A percentile compares a stretch with the other conserved stretches of the same genome.
phyloP scores from a whole-genome alignment of 2,329 filamentous ascomycete genomes.

The Paramyrothecium roridum region DNA sequence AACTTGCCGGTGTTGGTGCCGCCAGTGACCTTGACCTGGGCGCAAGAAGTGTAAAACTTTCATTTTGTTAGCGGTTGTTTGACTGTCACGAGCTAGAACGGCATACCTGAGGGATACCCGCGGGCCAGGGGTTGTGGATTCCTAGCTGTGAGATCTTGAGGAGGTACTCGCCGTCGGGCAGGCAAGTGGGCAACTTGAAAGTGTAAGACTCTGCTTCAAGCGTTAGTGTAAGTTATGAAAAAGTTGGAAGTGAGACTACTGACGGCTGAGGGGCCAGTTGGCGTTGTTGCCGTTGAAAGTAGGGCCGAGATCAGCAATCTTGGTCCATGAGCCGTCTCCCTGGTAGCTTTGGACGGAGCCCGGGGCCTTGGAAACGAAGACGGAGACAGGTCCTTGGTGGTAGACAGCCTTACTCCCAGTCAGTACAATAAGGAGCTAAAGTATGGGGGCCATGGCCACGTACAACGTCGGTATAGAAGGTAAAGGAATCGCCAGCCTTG shows the following conservation, averaged over 20 bases:
- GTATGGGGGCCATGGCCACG: conserved; percentile 5
- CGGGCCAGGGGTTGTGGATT: conserved; percentile 52
- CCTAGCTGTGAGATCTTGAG: conserved; percentile 57
- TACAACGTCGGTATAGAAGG: conserved; percentile 28
- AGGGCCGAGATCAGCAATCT: conserved; percentile 34
- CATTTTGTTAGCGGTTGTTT: not conserved
- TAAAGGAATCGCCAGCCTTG: conserved; percentile 29
- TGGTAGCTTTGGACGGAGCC: conserved; percentile 29
- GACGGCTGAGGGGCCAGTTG: conserved; percentile 25
- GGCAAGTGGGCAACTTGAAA: conserved; percentile 43
- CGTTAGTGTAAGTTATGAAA: conserved; percentile 3
- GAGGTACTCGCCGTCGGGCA: conserved; percentile 56
- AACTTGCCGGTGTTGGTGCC: conserved; percentile 10
- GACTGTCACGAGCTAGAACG: conserved; percentile 10
- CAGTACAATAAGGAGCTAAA: not conserved
- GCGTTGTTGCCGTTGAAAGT: conserved; percentile 25
- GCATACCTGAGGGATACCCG: conserved; percentile 33
- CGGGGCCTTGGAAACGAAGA: conserved; percentile 36
- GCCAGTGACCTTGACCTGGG: conserved; percentile 21
- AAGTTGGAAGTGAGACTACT: conserved; percentile 4
- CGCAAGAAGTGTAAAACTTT: conserved; percentile 37
- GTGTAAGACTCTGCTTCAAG: conserved; percentile 21
- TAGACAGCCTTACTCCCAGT: conserved; percentile 26
- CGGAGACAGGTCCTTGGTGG: conserved; percentile 30
- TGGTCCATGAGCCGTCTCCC: conserved; percentile 34